A percentile compares a stretch with the other conserved stretches of the same genome.
Conservation (phyloP, 2,329 filamentous ascomycete species). For the Penicillium sp. region DNA sequence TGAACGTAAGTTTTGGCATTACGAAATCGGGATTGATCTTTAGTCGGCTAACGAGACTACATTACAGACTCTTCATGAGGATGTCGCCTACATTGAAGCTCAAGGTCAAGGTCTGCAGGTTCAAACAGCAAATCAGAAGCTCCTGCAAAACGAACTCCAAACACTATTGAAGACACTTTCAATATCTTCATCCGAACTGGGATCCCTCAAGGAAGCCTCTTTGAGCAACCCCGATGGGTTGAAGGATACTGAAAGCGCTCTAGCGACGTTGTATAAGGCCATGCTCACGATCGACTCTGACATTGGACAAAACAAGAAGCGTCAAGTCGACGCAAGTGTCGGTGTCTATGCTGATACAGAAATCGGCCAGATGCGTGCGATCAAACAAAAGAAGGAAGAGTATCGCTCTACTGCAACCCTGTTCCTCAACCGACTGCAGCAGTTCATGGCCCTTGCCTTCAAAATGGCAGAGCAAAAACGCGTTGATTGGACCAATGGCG, state of each 20-base stretch:
- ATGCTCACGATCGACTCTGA: conserved; percentile 91
- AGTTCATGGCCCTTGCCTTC: conserved; percentile 80
- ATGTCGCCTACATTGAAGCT: conserved; percentile 95
- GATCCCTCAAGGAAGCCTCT: conserved; percentile 70
- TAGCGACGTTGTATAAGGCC: conserved; percentile 84
- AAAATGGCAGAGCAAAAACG: conserved; percentile 71
- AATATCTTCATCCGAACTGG: conserved; percentile 74
- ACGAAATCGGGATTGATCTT: background rate
- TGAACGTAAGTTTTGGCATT: conserved; percentile 65
- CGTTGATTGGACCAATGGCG: conserved; percentile 53
- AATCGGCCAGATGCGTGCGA: conserved; percentile 80
- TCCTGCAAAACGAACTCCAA: conserved; percentile 85
- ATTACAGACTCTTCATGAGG: conserved; percentile 80
- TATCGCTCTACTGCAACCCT: conserved; percentile 73
- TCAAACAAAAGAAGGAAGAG: conserved; percentile 90
- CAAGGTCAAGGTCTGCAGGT: conserved; percentile 96
- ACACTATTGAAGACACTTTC: conserved; percentile 87
- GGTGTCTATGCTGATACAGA: conserved; percentile 71
- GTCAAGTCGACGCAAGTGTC: conserved; percentile 49
- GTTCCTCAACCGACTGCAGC: conserved; percentile 76
- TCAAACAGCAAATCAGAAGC: conserved; percentile 93
- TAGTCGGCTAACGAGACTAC: conserved; percentile 24
- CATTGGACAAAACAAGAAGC: conserved; percentile 58
- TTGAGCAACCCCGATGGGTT: conserved; percentile 70
- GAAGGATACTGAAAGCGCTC: conserved; percentile 71